Conservation (phyloP, 2,329 filamentous ascomycete species). For the Pyricularia pennisetigena region DNA sequence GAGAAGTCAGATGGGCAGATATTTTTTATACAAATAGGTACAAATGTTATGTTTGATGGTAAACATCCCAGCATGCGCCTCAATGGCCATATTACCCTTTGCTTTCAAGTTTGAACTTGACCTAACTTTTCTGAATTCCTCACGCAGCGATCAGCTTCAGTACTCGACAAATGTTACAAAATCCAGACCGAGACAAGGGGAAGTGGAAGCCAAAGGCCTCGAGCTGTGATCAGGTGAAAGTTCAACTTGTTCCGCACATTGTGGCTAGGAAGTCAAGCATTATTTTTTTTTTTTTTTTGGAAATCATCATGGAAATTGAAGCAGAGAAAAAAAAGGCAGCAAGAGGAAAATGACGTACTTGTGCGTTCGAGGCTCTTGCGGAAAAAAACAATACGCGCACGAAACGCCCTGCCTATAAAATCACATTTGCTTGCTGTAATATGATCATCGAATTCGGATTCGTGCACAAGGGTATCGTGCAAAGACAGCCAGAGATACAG, state of each 20-base stretch:
- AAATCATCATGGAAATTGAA: background rate
- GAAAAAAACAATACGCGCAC: background rate
- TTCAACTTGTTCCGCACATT: slow-evolving; percentile 1
- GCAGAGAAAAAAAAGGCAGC: background rate
- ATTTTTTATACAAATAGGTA: background rate
- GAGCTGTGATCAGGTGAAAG: background rate
- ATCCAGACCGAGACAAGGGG: background rate
- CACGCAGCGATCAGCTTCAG: background rate
- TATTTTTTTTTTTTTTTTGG: background rate
- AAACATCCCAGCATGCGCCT: background rate
- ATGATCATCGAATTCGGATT: background rate
- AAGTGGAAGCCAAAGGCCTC: background rate
- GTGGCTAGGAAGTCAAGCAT: background rate
- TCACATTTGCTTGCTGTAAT: background rate
- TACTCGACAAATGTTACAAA: background rate
- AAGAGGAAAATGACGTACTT: background rate
- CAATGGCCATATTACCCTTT: background rate
- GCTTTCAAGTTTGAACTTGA: background rate
- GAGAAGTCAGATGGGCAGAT: no score
- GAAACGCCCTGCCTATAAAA: background rate
- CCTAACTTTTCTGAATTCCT: background rate
- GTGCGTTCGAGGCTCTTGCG: background rate
- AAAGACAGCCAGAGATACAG: background rate
- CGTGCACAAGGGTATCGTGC: background rate
- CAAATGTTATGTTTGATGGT: background rate